Evolutionary conservation across 106 monocot genomes (phyloP).

Genomic region (Narthecium ossifragum): DNA sequence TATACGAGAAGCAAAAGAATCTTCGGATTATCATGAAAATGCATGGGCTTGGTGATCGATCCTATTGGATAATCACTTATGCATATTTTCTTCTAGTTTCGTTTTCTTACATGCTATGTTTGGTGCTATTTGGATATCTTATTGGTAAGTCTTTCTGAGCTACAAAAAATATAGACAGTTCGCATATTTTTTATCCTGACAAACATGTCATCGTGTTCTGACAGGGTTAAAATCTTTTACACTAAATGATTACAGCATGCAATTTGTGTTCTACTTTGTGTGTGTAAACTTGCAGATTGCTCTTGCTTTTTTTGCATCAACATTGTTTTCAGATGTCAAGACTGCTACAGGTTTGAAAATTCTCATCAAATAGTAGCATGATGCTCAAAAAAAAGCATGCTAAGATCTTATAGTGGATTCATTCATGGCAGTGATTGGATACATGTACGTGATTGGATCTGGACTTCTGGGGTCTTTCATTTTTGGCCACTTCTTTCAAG

Average conservation of each 20-base stretch:
- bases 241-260: conserved; percentile 31
- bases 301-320: conserved; percentile 30
- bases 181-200: background rate
- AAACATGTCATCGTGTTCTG: background rate
- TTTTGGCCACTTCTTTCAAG: conserved; percentile 11
- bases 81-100: background rate
- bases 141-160: background rate
- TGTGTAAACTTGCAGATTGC: conserved; percentile 47
- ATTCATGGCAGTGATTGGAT: conserved; percentile 12
- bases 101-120: background rate
- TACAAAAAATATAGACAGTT: background rate
- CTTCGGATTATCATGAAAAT: background rate
- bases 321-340: conserved; percentile 38
- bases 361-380: background rate
- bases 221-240: conserved; percentile 45
- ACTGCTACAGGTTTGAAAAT: conserved; percentile 28
- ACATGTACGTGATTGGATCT: conserved; percentile 27
- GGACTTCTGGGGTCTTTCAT: conserved; percentile 12
- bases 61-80: conserved; percentile 1
- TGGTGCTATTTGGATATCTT: background rate
- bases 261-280: conserved; percentile 35
- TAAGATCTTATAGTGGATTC: background rate
- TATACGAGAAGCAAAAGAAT: background rate
- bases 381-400: background rate
- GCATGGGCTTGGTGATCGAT: background rate